Conservation (phyloP, 768 basidiomycete genomes). For the Tylopilus plumbeoviolaceoides region DNA sequence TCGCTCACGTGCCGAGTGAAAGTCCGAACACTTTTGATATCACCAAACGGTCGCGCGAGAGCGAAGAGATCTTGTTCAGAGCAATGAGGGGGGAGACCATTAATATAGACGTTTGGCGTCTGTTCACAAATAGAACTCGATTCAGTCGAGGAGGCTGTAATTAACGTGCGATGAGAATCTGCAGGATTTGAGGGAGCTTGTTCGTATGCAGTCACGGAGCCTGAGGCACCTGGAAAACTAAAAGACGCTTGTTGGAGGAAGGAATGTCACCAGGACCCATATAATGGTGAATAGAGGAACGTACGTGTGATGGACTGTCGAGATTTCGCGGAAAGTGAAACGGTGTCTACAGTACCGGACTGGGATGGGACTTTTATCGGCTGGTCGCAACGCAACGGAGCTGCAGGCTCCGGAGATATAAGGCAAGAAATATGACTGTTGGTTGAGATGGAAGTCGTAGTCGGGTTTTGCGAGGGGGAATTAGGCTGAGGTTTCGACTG, state of each 20-base stretch:
- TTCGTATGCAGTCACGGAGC: conserved; percentile 10
- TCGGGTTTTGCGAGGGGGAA: conserved; percentile 11
- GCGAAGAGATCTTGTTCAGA: conserved; percentile 76
- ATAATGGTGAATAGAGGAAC: background rate
- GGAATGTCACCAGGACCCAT: conserved; percentile 2
- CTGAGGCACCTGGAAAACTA: conserved; percentile 16
- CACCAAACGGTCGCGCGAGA: conserved; percentile 68
- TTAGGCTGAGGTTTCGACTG: conserved; percentile 22
- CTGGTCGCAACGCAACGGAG: conserved; percentile 3
- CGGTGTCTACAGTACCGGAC: conserved; percentile 13
- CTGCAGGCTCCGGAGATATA: conserved; percentile 12
- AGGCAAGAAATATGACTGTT: conserved; percentile 20
- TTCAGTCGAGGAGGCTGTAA: conserved; percentile 14
- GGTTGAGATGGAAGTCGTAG: conserved; percentile 10
- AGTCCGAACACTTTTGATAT: conserved; percentile 72
- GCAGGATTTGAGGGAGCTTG: conserved; percentile 7
- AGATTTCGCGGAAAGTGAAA: conserved; percentile 3
- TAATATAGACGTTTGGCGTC: conserved; percentile 85
- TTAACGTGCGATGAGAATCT: conserved; percentile 13
- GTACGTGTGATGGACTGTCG: conserved; percentile 26
- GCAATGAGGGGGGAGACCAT: conserved; percentile 79
- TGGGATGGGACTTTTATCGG: conserved; percentile 9
- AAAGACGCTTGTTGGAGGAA: conserved; percentile 22
- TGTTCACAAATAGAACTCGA: conserved; percentile 14
- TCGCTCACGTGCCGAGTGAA: conserved; percentile 83